Evolutionary conservation across 805 yeast species (phyloP).

Genomic region (Schwanniomyces polymorphus): DNA sequence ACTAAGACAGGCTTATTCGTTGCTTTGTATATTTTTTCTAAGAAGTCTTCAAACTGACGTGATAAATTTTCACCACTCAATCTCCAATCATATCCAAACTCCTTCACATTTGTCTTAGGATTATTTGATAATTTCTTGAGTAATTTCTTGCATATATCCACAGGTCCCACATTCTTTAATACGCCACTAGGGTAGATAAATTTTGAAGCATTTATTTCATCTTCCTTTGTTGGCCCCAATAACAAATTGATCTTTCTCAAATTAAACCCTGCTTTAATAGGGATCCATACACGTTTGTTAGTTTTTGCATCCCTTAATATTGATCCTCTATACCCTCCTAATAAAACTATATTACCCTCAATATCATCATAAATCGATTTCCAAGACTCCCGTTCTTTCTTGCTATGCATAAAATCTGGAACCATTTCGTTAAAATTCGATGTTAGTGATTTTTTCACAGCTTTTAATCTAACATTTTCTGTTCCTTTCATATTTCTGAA

Average conservation of each 20-base stretch:
- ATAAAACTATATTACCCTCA: conserved; percentile 74
- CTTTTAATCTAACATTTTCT: conserved; percentile 68
- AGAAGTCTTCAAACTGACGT: conserved; percentile 48
- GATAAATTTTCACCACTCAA: conserved; percentile 61
- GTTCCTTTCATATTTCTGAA: conserved; percentile 56
- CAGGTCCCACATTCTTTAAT: conserved; percentile 81
- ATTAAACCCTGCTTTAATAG: conserved; percentile 80
- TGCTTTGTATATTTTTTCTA: conserved; percentile 44
- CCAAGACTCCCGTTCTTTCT: conserved; percentile 24
- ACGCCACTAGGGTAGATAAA: conserved; percentile 72
- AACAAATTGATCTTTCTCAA: conserved; percentile 66
- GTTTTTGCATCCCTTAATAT: conserved; percentile 67
- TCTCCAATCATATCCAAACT: conserved; percentile 96
- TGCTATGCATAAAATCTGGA: conserved; percentile 25
- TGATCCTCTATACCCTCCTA: conserved; percentile 91
- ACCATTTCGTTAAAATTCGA: conserved; percentile 47
- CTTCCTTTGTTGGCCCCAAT: conserved; percentile 72
- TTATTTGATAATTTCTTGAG: conserved; percentile 52
- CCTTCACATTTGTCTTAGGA: conserved; percentile 61
- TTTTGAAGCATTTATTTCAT: conserved; percentile 57
- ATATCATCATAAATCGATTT: conserved; percentile 56
- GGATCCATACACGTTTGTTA: conserved; percentile 77
- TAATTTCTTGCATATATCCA: conserved; percentile 69
- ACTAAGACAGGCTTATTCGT: conserved; percentile 64
- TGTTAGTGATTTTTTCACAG: conserved; percentile 62